Evolutionary conservation across 768 basidiomycete genomes (phyloP).

Genomic region (Tremella mesenterica): DNA sequence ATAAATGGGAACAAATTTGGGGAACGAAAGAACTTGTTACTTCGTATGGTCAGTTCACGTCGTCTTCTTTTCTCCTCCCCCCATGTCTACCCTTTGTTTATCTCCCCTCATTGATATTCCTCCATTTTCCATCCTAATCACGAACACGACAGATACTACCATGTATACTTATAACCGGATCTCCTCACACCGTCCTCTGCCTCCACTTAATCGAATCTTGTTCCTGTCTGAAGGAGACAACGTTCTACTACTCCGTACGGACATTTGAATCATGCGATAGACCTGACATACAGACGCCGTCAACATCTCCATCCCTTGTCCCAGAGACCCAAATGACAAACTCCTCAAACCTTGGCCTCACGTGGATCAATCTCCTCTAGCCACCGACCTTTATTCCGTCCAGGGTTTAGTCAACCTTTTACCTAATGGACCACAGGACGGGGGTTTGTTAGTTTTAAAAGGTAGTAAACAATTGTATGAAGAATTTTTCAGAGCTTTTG

Average conservation of each 20-base stretch:
- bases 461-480: slow-evolving; percentile 16
- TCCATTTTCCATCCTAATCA: too few relatives aligned
- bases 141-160: too few relatives aligned
- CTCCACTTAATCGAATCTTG: too few relatives aligned
- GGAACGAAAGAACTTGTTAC: slow-evolving; percentile 29
- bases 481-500: slow-evolving; percentile 23
- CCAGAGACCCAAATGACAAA: slow-evolving; percentile 11
- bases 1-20: slow-evolving; percentile 26
- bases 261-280: too few relatives aligned
- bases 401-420: slow-evolving; percentile 31
- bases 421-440: slow-evolving; percentile 20
- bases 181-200: too few relatives aligned
- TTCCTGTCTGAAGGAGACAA: too few relatives aligned
- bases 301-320: slow-evolving; percentile 28
- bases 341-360: slow-evolving; percentile 26
- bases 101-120: too few relatives aligned
- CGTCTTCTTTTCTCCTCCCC: too few relatives aligned
- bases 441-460: slow-evolving; percentile 6
- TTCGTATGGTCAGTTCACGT: slow-evolving; percentile 24
- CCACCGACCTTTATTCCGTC: slow-evolving; percentile 8
- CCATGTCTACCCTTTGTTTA: too few relatives aligned
- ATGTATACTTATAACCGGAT: too few relatives aligned
- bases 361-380: slow-evolving; percentile 21
- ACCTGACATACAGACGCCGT: slow-evolving; percentile 15
- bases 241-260: too few relatives aligned